Percentiles rank a stretch among this genome's conserved stretches.
Conservation (phyloP, 2,329 filamentous ascomycete species). For the Incumbomyces lentus region DNA sequence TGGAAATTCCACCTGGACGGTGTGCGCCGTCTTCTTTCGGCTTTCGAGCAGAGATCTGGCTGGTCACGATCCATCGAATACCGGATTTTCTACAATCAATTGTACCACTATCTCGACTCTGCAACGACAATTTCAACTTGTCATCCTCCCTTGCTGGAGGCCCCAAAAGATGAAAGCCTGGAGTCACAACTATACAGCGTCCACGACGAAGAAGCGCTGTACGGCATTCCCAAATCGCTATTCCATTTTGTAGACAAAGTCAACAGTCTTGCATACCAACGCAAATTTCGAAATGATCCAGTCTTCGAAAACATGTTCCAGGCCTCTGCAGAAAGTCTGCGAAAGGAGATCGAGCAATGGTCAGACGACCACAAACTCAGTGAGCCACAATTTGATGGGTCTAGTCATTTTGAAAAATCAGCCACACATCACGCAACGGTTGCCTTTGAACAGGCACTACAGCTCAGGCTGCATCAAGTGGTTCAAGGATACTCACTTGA, state of each 20-base stretch:
- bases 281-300: conserved; percentile 22
- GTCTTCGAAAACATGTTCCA: conserved; percentile 25
- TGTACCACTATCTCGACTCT: conserved; percentile 28
- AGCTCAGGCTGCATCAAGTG: conserved; percentile 34
- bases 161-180: neutral
- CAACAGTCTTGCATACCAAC: conserved; percentile 23
- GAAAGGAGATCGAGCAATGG: conserved; percentile 23
- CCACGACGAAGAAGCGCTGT: conserved; percentile 8
- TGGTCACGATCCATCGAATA: conserved; percentile 20
- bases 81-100: conserved; percentile 29
- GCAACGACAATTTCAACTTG: conserved; percentile 26
- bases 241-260: conserved; percentile 24
- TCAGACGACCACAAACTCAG: no score
- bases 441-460: conserved; percentile 34
- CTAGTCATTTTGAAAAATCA: neutral
- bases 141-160: conserved; percentile 21
- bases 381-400: no score
- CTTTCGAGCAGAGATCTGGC: conserved; percentile 23
- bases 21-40: conserved; percentile 30
- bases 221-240: conserved; percentile 11
- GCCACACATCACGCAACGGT: conserved; percentile 29
- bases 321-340: conserved; percentile 25
- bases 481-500: conserved; percentile 32
- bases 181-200: neutral
- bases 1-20: conserved; percentile 36